These are phyloP conservation scores for Aspergillus ruber DNA, from an alignment of 2,329 filamentous ascomycete species.

Conservation along the genomic window DNA sequence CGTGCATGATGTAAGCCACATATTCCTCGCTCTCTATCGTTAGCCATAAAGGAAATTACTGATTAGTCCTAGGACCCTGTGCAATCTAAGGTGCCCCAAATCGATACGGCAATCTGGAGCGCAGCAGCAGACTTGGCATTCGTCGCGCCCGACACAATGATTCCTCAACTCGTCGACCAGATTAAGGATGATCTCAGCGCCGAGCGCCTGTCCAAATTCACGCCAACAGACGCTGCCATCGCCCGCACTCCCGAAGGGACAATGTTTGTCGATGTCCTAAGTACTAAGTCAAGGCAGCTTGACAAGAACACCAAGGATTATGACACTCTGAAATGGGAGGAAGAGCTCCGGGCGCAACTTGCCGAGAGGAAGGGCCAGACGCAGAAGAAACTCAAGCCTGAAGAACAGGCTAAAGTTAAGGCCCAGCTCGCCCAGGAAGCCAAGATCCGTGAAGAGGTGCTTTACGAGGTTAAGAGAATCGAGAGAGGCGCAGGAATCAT, in stretches of 20 bases:
- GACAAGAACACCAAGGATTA: conserved; percentile 94
- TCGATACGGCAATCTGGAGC: conserved; percentile 66
- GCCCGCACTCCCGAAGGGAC: conserved; percentile 85
- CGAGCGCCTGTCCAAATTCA: conserved; percentile 62
- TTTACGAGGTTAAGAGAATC: conserved; percentile 62
- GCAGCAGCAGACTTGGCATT: conserved; percentile 90
- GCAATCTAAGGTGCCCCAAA: conserved; percentile 27
- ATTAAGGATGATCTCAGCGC: conserved; percentile 68
- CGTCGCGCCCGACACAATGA: conserved; percentile 77
- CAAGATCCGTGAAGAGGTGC: conserved; percentile 67
- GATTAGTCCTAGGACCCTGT: conserved; percentile 21
- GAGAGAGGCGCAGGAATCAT: conserved; percentile 82
- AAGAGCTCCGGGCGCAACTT: conserved; percentile 77
- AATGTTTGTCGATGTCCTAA: conserved; percentile 82
- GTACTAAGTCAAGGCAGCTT: conserved; percentile 67
- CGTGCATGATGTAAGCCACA: conserved; percentile 48
- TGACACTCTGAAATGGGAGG: conserved; percentile 94
- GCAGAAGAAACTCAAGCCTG: conserved; percentile 81
- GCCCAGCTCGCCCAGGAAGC: conserved; percentile 84
- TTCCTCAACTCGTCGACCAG: conserved; percentile 66
- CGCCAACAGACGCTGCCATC: conserved; percentile 85
- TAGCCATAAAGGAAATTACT: not conserved
- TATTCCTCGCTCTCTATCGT: not conserved
- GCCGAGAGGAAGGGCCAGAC: conserved; percentile 83
- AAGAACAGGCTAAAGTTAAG: conserved; percentile 85